phyloP scores from a whole-genome alignment of 2,329 filamentous ascomycete species.

The Colletotrichum neosansevieriae region DNA sequence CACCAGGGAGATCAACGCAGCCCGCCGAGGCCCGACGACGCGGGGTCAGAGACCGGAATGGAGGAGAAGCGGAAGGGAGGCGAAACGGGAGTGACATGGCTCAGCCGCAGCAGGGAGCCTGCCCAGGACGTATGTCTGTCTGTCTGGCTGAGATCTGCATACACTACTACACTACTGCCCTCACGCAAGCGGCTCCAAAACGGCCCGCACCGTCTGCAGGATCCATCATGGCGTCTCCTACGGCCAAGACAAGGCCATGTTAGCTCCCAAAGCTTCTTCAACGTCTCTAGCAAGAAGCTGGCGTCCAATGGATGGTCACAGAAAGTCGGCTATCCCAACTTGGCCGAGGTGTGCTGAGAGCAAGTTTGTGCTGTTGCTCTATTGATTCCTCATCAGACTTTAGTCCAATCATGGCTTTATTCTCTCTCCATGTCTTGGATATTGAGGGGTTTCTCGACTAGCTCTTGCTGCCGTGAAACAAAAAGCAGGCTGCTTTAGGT shows the following conservation, averaged over 20 bases:
- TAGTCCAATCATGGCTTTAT: not conserved
- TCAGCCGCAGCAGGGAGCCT: slow-evolving; percentile 12
- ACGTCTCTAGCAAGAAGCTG: not conserved
- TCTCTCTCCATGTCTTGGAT: not conserved
- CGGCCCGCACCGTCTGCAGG: slow-evolving; percentile 30
- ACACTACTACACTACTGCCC: not conserved
- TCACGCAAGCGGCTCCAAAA: slow-evolving; percentile 3
- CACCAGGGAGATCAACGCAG: not conserved
- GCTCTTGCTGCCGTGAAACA: slow-evolving; percentile 5
- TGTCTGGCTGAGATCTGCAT: not conserved
- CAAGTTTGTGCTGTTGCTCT: not conserved
- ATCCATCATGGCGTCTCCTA: not conserved
- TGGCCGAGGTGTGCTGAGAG: not conserved
- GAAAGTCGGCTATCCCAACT: not conserved
- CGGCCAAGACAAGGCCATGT: not conserved
- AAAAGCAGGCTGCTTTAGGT: not conserved
- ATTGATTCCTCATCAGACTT: not conserved
- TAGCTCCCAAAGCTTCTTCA: not conserved
- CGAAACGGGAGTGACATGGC: not conserved
- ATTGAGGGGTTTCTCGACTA: not conserved
- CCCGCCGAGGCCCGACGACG: not conserved
- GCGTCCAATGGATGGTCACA: not conserved
- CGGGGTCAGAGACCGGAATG: not conserved
- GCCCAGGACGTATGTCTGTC: not conserved
- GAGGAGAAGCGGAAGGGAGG: slow-evolving; percentile 2